phyloP scores from a whole-genome alignment of 2,329 filamentous ascomycete genomes.

The Knufia petricola region DNA sequence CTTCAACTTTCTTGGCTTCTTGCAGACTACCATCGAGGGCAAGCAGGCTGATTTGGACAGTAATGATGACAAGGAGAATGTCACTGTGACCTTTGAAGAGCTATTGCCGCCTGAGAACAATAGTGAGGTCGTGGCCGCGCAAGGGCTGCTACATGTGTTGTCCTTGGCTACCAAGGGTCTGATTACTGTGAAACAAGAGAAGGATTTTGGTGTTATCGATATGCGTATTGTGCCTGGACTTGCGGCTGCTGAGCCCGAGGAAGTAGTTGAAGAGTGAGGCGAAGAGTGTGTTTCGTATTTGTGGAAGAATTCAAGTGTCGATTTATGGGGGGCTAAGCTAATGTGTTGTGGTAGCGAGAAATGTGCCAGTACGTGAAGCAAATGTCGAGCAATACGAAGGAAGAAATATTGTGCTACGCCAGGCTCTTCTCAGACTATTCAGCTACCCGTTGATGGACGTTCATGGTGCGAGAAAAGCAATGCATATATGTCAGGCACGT shows the following conservation, averaged over 20 bases:
- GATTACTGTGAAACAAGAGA: constrained; percentile 53
- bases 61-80: constrained; percentile 6
- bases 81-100: constrained; percentile 49
- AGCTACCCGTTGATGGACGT: too few relatives aligned
- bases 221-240: constrained; percentile 13
- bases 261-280: background rate
- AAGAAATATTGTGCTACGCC: too few relatives aligned
- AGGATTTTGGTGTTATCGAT: constrained; percentile 33
- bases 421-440: too few relatives aligned
- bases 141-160: constrained; percentile 67
- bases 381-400: too few relatives aligned
- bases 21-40: constrained; percentile 38
- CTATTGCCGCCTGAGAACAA: constrained; percentile 53
- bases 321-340: too few relatives aligned
- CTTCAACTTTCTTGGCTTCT: constrained; percentile 53
- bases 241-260: background rate
- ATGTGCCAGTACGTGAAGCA: too few relatives aligned
- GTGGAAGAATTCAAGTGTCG: too few relatives aligned
- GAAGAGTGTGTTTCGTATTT: too few relatives aligned
- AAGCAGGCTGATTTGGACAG: constrained; percentile 19
- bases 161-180: constrained; percentile 57
- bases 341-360: too few relatives aligned
- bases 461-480: too few relatives aligned
- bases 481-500: too few relatives aligned
- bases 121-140: constrained; percentile 54